Evolutionary conservation across 108 stramenopile genomes (phyloP).

Genomic region (Nannochloropsis salina): DNA sequence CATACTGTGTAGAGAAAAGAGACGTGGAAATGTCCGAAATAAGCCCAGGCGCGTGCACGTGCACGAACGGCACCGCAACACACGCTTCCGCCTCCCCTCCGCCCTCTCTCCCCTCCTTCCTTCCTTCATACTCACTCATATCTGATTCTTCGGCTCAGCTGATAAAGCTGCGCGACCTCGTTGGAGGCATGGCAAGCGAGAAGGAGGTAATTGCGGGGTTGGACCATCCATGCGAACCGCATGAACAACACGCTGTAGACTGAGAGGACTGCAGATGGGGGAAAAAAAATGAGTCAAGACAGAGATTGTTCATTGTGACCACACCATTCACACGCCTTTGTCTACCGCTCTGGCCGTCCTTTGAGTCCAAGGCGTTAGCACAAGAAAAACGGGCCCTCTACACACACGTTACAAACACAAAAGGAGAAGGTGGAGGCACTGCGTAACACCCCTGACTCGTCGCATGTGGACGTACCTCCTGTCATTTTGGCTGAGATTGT

Average conservation of each 20-base stretch:
- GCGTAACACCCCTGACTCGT: background rate
- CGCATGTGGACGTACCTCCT: background rate
- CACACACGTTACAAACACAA: background rate
- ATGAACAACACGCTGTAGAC: conserved; percentile 45
- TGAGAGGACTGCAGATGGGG: conserved; percentile 21
- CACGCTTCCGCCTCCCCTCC: background rate
- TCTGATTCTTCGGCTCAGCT: conserved; percentile 22
- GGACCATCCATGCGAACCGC: conserved; percentile 50
- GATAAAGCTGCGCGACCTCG: conserved; percentile 47
- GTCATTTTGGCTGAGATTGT: conserved; percentile 48
- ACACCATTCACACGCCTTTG: no score
- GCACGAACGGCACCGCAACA: no score
- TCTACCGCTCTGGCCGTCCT: no score
- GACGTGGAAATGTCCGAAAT: no score
- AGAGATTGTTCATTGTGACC: background rate
- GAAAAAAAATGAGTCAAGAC: background rate
- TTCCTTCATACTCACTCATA: background rate
- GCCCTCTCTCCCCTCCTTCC: background rate
- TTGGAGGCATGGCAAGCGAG: conserved; percentile 51
- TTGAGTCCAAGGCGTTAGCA: no score
- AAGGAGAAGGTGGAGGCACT: background rate
- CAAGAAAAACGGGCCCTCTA: no score
- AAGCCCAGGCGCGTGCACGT: no score
- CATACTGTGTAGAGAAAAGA: no score
- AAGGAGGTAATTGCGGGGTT: conserved; percentile 51